Base-by-base conservation (phyloP, 2,329 filamentous ascomycete genomes). In the Nakataea oryzae region DNA sequence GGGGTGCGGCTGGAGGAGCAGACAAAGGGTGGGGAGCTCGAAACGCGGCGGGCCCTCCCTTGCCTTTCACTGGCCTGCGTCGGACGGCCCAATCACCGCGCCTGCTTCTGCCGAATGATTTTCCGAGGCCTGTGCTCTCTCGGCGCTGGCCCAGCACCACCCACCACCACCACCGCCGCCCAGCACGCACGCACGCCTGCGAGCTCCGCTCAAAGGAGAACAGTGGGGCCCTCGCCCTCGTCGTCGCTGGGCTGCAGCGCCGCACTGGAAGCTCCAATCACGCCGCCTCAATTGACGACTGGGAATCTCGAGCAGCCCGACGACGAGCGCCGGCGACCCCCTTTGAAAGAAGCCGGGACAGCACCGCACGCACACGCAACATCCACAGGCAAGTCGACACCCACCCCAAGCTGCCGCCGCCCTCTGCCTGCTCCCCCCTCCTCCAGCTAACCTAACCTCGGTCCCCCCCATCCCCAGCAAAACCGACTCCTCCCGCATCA, bases 31-130 rank as follows among this genome's bases (percentile, higher is more conserved):
- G 6, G 4, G 41, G 21, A 50, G 41, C 41, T 50, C 17, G 41
- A 50, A 50, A 50, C 41, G n/a, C n/a, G 6, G 41, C 17, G 41
- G 41, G 17, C 21, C 41, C n/a, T n/a, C n/a, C 41, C 41, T n/a
- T n/a, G 17, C 21, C 29, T 12, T n/a, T 14, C 47, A 28, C 41
- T 58, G 41, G 11, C 17, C 41, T n/a, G n/a, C 21, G 3, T 17
- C 41, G 7, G 41, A 11, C 41, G 41, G 34, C 11, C 60, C 60
- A 61, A 61, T 61, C 60, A 61, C 2, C 9, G n/a, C 7, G 11
- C 12, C 13, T n/a, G 27, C 28, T 61, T 47, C 26, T 57, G 30
- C 60, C 60, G 60, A 61, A 28, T 26, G 60, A 61, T 61, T 61
- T 61, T 61, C 60, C 60, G 60, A 24, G 9, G 32, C 21, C 34